These are phyloP conservation scores for Carex scoparia DNA, from an alignment of 176 grass and related monocot genomes.

Conservation along the genomic window DNA sequence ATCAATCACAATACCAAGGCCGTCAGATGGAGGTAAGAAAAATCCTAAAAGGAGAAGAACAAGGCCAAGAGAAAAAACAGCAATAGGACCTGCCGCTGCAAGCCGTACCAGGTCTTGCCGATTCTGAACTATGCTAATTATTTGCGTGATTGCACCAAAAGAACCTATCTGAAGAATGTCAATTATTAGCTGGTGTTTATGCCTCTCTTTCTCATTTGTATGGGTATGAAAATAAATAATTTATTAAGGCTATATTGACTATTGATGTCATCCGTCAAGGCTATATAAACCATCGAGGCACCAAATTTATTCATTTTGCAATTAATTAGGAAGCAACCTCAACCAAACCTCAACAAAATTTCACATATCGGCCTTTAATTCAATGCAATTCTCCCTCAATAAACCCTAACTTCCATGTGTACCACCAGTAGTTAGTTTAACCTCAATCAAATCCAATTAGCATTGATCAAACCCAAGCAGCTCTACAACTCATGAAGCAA, in stretches of 20 bases:
- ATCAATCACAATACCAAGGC: conserved; percentile 69
- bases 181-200: neutral
- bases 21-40: conserved; percentile 66
- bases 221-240: too few relatives aligned
- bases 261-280: neutral
- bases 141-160: conserved; percentile 91
- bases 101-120: conserved; percentile 78
- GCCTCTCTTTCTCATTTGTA: too few relatives aligned
- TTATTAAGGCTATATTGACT: neutral
- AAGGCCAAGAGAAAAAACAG: conserved; percentile 70
- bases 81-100: conserved; percentile 74
- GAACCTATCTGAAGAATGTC: conserved; percentile 78
- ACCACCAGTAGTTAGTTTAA: neutral
- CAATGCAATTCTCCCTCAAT: neutral
- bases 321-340: too few relatives aligned
- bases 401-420: neutral
- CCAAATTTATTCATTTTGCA: neutral
- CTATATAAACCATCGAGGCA: neutral
- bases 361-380: neutral
- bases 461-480: neutral
- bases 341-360: neutral
- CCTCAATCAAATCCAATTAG: neutral
- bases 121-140: conserved; percentile 75
- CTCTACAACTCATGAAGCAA: neutral
- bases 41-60: conserved; percentile 82